Evolutionary conservation across 345 rosid genomes (phyloP).

Genomic region (Mallotus nudiflorus): DNA sequence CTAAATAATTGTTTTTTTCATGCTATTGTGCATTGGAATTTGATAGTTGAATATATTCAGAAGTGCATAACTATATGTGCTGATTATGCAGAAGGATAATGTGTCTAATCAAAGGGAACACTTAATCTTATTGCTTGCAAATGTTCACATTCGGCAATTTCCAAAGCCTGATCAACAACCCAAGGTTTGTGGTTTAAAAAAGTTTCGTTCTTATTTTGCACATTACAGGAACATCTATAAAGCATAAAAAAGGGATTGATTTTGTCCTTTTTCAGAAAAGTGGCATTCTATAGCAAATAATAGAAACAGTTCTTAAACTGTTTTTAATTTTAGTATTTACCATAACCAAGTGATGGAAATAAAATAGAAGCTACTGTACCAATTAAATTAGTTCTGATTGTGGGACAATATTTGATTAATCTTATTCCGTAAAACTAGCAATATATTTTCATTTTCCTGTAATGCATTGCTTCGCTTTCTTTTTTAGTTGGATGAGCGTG

Average conservation of each 20-base stretch:
- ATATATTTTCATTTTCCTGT: not conserved
- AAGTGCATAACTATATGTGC: conserved; percentile 4
- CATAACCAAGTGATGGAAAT: not conserved
- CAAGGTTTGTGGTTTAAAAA: conserved; percentile 56
- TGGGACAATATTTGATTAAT: not conserved
- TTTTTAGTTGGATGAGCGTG: conserved; percentile 87
- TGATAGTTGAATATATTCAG: conserved; percentile 2
- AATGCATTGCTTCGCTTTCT: not conserved
- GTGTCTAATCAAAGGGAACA: conserved; percentile 99
- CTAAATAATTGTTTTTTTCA: not conserved
- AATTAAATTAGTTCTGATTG: not conserved
- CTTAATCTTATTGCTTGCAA: conserved; percentile 88
- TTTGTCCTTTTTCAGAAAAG: no score
- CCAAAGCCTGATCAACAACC: conserved; percentile 98
- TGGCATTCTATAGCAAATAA: no score
- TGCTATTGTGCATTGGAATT: not conserved
- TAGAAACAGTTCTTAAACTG: not conserved
- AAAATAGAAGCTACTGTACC: not conserved
- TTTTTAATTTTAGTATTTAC: not conserved
- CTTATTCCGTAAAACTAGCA: not conserved
- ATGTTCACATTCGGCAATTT: conserved; percentile 92
- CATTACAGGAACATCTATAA: not conserved
- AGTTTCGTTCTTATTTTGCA: not conserved
- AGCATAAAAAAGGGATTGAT: not conserved
- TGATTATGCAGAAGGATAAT: conserved; percentile 71